Conservation (phyloP, 2,329 filamentous ascomycete species). For the Metarhizium rileyi region DNA sequence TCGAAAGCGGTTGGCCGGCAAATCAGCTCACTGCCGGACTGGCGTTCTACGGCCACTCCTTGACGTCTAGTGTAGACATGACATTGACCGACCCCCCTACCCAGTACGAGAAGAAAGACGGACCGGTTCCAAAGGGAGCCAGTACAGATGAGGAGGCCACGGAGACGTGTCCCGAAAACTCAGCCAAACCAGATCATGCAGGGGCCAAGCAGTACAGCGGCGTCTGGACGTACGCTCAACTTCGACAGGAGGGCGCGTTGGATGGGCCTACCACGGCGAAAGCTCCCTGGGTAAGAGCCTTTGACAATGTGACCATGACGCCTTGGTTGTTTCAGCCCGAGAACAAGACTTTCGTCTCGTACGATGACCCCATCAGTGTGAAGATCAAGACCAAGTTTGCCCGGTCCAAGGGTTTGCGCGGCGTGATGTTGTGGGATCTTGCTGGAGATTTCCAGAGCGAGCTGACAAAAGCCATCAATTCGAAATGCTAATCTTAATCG, state of each 20-base stretch:
- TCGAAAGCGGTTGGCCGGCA: slow-evolving; percentile 4
- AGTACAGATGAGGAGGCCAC: neutral
- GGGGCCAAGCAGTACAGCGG: neutral
- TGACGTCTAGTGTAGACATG: slow-evolving; percentile 4
- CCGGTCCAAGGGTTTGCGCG: slow-evolving; percentile 5
- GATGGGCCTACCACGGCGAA: neutral
- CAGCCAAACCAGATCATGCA: too few species aligned
- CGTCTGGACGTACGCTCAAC: neutral
- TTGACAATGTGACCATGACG: slow-evolving; percentile 5
- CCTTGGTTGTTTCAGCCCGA: slow-evolving; percentile 9
- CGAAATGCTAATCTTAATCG: neutral
- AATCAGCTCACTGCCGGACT: slow-evolving; percentile 4
- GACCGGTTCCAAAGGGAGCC: neutral
- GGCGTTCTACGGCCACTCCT: slow-evolving; percentile 6
- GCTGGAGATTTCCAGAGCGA: neutral
- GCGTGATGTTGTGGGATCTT: slow-evolving; percentile 8
- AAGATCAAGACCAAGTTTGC: slow-evolving; percentile 8
- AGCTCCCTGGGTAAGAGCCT: slow-evolving; percentile 7
- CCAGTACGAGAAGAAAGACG: neutral
- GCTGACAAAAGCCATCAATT: neutral
- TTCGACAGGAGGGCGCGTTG: neutral
- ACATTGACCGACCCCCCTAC: neutral
- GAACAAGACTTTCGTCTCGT: slow-evolving; percentile 7
- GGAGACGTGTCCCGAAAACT: neutral
- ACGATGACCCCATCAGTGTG: slow-evolving; percentile 9